phyloP scores from a whole-genome alignment of 305 asterid genomes.

The Rubia peregrina region DNA sequence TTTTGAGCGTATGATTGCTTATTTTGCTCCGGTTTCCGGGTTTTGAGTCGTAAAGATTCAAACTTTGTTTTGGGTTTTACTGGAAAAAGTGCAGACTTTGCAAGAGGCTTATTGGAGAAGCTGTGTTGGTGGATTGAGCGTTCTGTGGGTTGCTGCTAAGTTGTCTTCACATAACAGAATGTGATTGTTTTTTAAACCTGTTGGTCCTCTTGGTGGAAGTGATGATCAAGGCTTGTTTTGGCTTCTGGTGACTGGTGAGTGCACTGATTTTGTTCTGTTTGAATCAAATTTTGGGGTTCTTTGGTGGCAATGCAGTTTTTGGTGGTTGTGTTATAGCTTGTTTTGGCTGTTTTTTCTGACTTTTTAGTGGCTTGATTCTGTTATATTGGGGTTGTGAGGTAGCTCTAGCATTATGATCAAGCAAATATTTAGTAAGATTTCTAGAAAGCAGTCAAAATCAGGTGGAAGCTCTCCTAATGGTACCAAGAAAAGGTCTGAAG shows the following conservation, averaged over 20 bases:
- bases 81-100: constrained; percentile 27
- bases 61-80: constrained; percentile 30
- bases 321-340: constrained; percentile 2
- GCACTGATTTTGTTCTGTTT: constrained; percentile 9
- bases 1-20: no score
- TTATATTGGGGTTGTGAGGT: constrained; percentile 13
- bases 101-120: constrained; percentile 18
- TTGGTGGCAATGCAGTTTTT: constrained; percentile 5
- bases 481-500: constrained; percentile 50
- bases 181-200: constrained; percentile 18
- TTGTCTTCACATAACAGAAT: constrained; percentile 17
- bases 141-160: constrained; percentile 30
- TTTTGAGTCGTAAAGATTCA: constrained; percentile 31
- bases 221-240: constrained; percentile 10
- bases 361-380: constrained; percentile 11
- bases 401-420: constrained; percentile 48
- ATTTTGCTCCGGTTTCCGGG: constrained; percentile 21
- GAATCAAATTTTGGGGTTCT: neutral
- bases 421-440: constrained; percentile 62
- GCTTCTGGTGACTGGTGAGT: constrained; percentile 15
- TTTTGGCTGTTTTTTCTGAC: constrained; percentile 18
- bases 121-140: constrained; percentile 26
- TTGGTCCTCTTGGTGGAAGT: constrained; percentile 18
- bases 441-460: constrained; percentile 59
- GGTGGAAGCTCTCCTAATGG: constrained; percentile 44